Percentiles rank a stretch among this genome's conserved stretches.
Conservation (phyloP, 2,329 filamentous ascomycete genomes). For the Fragosphaeria purpurea region DNA sequence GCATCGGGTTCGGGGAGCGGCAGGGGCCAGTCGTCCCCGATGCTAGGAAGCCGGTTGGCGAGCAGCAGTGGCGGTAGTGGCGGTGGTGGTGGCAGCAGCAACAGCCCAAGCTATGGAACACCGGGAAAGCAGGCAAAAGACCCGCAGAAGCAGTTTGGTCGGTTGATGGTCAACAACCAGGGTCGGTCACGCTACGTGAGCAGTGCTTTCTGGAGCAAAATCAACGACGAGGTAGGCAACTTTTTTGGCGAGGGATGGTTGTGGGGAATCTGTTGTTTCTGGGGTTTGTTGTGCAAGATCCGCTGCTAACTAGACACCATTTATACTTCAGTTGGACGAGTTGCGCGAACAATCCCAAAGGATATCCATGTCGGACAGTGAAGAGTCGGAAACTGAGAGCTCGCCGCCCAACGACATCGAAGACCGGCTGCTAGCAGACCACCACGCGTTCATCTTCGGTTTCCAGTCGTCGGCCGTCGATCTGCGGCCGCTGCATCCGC, state of each 20-base stretch:
- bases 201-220: slow-evolving; percentile 65
- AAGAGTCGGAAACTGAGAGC: slow-evolving; percentile 50
- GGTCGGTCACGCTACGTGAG: slow-evolving; percentile 64
- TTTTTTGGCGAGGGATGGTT: no score
- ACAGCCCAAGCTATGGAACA: slow-evolving; percentile 11
- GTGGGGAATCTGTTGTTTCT: no score
- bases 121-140: slow-evolving; percentile 20
- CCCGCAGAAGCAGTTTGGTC: slow-evolving; percentile 48
- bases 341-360: slow-evolving; percentile 40
- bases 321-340: slow-evolving; percentile 24
- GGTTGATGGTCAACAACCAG: slow-evolving; percentile 59
- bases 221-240: slow-evolving; percentile 57
- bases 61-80: no score
- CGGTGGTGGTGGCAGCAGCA: slow-evolving; percentile 11
- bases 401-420: slow-evolving; percentile 35
- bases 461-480: slow-evolving; percentile 63
- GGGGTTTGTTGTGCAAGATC: no score
- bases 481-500: slow-evolving; percentile 34
- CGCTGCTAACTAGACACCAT: no score
- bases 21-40: slow-evolving; percentile 2
- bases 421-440: slow-evolving; percentile 32
- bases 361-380: slow-evolving; percentile 43
- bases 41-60: background rate
- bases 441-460: slow-evolving; percentile 64
- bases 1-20: slow-evolving; percentile 4